Conservation (phyloP, 1,284 basidiomycete species). For the Trichosporon asahii region DNA sequence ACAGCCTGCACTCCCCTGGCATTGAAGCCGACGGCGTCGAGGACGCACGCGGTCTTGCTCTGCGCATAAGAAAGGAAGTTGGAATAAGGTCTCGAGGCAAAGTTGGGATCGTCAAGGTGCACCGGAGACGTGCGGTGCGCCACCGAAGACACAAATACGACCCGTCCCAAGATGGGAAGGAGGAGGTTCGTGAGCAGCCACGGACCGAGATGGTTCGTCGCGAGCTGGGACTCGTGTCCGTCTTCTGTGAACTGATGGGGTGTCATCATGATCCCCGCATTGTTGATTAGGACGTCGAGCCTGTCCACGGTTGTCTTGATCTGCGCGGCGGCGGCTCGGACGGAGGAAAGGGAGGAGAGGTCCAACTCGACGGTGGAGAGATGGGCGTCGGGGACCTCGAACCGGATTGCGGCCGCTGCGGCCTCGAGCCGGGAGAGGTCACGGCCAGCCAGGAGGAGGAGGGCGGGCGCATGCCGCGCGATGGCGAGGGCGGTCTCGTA, state of each 20-base stretch:
- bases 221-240: conserved; percentile 38
- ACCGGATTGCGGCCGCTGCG: conserved; percentile 15
- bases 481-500: no score
- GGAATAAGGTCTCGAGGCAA: no score
- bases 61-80: conserved; percentile 20
- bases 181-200: conserved; percentile 33
- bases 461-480: conserved; percentile 21
- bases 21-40: conserved; percentile 17
- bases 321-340: conserved; percentile 17
- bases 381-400: conserved; percentile 11
- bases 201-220: conserved; percentile 37
- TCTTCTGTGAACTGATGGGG: conserved; percentile 27
- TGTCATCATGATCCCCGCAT: conserved; percentile 33
- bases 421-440: conserved; percentile 15
- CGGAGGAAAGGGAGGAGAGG: conserved; percentile 17
- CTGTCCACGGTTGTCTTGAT: conserved; percentile 10
- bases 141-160: conserved; percentile 18
- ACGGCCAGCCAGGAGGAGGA: conserved; percentile 27
- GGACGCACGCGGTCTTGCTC: conserved; percentile 24
- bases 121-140: conserved; percentile 18
- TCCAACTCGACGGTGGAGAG: conserved; percentile 19
- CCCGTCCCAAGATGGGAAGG: neutral
- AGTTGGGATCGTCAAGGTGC: conserved; percentile 21
- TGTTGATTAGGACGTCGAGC: conserved; percentile 37
- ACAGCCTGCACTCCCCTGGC: conserved; percentile 22